A percentile compares a stretch with the other conserved stretches of the same genome.
Conservation (phyloP, 2,329 filamentous ascomycete genomes). For the Balansia obtecta region DNA sequence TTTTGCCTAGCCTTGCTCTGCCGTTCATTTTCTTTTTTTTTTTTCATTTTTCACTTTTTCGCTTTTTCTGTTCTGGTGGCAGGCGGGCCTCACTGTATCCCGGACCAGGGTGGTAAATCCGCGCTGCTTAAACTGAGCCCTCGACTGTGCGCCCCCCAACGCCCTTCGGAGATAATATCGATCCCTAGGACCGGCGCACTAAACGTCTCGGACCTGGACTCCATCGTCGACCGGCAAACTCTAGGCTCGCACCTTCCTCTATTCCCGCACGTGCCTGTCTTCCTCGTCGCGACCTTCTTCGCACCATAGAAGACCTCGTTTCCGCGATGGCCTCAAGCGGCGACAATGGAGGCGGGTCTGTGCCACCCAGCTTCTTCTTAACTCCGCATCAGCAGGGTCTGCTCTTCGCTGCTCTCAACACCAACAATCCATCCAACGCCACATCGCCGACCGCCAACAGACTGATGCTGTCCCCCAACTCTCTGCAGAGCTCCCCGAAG, state of each 20-base stretch:
- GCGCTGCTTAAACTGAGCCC: not conserved
- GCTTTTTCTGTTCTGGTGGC: not conserved
- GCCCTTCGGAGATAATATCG: conserved; percentile 1
- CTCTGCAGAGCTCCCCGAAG: conserved; percentile 37
- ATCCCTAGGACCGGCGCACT: not conserved
- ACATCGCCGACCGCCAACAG: conserved; percentile 23
- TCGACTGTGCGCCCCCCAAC: not conserved
- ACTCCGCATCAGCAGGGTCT: conserved; percentile 67
- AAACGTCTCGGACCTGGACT: not conserved
- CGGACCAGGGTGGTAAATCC: not conserved
- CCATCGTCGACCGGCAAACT: not conserved
- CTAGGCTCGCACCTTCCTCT: not conserved
- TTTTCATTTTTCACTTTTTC: too few relatives aligned
- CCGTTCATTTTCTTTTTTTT: not conserved
- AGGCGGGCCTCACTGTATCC: not conserved
- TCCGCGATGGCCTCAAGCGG: conserved; percentile 37
- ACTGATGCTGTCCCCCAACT: conserved; percentile 32
- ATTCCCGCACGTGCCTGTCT: too few relatives aligned
- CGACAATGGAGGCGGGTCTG: conserved; percentile 25
- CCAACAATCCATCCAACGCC: conserved; percentile 39
- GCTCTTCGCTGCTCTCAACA: conserved; percentile 63
- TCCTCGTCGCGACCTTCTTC: not conserved
- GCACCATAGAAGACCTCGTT: not conserved
- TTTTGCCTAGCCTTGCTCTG: not conserved
- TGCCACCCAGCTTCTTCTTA: conserved; percentile 50